These are phyloP conservation scores for Lantana camara DNA, from an alignment of 257 asterid species.

Conservation along the genomic window DNA sequence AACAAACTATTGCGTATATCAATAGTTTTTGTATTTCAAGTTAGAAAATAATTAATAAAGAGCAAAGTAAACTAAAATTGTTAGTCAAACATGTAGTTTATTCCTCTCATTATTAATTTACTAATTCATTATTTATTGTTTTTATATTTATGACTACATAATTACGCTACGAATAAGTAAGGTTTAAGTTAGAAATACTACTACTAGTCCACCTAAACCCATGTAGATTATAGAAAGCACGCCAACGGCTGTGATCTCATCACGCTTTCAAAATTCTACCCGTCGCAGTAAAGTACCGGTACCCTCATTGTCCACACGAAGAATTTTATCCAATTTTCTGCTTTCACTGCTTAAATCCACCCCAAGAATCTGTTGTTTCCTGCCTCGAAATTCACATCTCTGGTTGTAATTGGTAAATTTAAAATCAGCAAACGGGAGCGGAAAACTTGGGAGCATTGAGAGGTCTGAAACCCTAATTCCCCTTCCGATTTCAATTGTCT, in stretches of 20 bases:
- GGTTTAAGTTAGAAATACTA: too few species aligned
- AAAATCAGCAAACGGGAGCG: constrained; percentile 1
- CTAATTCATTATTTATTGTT: too few species aligned
- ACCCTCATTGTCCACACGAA: constrained; percentile 11
- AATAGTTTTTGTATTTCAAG: too few species aligned
- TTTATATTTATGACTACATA: too few species aligned
- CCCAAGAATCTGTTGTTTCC: neutral
- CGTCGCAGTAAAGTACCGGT: constrained; percentile 1
- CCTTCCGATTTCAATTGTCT: neutral
- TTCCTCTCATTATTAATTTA: too few species aligned
- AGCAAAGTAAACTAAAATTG: too few species aligned
- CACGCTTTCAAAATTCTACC: constrained; percentile 9
- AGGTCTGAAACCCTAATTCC: neutral
- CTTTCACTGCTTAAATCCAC: constrained; percentile 13
- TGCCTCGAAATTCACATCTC: neutral
- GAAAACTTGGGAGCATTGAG: constrained; percentile 15
- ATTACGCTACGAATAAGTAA: too few species aligned
- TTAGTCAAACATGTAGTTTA: too few species aligned
- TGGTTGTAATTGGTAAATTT: constrained; percentile 20
- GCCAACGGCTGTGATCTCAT: constrained; percentile 25
- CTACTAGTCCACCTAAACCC: neutral
- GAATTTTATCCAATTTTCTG: constrained; percentile 17
- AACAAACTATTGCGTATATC: too few species aligned
- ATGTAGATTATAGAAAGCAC: neutral
- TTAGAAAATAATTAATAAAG: too few species aligned